A percentile compares a stretch with the other conserved stretches of the same genome.
Conservation (phyloP, 2,329 filamentous ascomycete species). For the Microcera coccophila region DNA sequence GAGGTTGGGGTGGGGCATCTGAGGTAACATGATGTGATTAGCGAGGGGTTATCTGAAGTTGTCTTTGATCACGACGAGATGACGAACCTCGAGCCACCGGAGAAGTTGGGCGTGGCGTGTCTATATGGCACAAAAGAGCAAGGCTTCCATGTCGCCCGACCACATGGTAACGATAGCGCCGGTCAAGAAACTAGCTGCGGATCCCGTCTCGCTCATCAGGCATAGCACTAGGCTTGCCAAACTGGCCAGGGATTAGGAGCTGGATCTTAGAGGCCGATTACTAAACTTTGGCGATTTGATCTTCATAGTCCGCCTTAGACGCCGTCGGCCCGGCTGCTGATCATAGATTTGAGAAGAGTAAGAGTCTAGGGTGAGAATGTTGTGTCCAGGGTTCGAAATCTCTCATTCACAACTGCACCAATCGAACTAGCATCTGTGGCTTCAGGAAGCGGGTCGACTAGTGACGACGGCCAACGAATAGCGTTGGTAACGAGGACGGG, state of each 20-base stretch:
- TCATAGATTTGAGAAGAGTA: not conserved
- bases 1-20: too few relatives aligned
- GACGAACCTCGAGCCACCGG: too few relatives aligned
- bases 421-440: slow-evolving; percentile 1
- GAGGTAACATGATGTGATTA: too few relatives aligned
- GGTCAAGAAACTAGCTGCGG: slow-evolving; percentile 16
- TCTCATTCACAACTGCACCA: not conserved
- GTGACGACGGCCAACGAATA: slow-evolving; percentile 4
- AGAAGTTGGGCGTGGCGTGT: too few relatives aligned
- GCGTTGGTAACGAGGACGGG: too few relatives aligned
- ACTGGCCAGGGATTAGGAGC: not conserved
- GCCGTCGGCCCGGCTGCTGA: not conserved
- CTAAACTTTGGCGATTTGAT: not conserved
- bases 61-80: too few relatives aligned
- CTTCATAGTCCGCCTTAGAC: not conserved
- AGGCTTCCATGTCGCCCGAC: slow-evolving; percentile 18
- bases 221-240: not conserved
- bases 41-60: too few relatives aligned
- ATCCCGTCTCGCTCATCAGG: slow-evolving; percentile 10
- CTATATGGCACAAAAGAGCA: too few relatives aligned
- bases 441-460: slow-evolving; percentile 6
- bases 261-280: not conserved
- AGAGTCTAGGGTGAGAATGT: not conserved
- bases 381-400: not conserved
- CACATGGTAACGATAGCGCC: slow-evolving; percentile 20